phyloP scores from a whole-genome alignment of 208 protist species.

The Trypanosoma theileri region DNA sequence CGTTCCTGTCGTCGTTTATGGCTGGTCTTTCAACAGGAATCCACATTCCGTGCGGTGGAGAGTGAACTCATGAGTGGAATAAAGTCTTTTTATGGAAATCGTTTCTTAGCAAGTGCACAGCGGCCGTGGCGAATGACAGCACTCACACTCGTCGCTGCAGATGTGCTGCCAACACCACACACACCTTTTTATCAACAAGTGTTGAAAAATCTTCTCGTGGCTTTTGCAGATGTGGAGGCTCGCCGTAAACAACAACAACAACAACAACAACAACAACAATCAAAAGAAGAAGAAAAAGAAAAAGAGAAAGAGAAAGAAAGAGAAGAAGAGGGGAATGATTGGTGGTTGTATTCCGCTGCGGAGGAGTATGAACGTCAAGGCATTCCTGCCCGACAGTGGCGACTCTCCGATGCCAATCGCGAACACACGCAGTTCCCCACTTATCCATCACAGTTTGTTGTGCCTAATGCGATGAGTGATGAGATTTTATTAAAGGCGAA shows the following conservation, averaged over 20 bases:
- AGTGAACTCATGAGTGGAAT: slow-evolving; percentile 4
- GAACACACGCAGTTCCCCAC: slow-evolving; percentile 36
- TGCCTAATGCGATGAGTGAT: slow-evolving; percentile 34
- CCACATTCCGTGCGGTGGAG: neutral
- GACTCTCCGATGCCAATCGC: slow-evolving; percentile 39
- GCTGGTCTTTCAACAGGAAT: slow-evolving; percentile 15
- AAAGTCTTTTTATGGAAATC: slow-evolving; percentile 28
- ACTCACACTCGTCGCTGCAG: slow-evolving; percentile 39
- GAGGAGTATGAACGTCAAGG: slow-evolving; percentile 43
- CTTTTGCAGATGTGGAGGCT: slow-evolving; percentile 27
- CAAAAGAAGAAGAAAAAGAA: neutral
- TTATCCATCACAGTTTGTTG: slow-evolving; percentile 52
- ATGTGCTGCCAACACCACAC: slow-evolving; percentile 31
- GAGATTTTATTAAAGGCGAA: slow-evolving; percentile 23
- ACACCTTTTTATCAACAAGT: slow-evolving; percentile 40
- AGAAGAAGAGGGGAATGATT: slow-evolving; percentile 6
- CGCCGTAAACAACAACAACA: neutral
- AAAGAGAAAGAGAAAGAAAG: neutral
- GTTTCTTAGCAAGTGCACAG: slow-evolving; percentile 49
- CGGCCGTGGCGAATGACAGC: slow-evolving; percentile 41
- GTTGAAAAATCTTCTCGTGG: slow-evolving; percentile 43
- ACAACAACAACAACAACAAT: neutral
- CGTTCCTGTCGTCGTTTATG: slow-evolving; percentile 25
- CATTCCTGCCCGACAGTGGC: slow-evolving; percentile 33
- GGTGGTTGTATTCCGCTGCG: slow-evolving; percentile 53